Evolutionary conservation across 345 rosid genomes (phyloP).

Genomic region (Hirschfeldia incana): DNA sequence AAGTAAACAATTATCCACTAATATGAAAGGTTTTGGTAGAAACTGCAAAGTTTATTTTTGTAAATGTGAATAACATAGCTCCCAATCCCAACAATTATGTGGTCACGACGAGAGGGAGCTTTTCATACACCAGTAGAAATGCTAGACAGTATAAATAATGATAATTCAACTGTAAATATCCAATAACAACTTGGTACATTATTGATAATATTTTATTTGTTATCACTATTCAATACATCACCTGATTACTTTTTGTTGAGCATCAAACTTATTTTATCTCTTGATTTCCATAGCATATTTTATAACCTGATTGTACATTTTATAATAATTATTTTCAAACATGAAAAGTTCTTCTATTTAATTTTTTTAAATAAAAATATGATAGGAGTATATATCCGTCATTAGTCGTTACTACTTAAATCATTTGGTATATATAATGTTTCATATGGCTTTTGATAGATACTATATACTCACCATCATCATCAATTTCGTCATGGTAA

Average conservation of each 20-base stretch:
- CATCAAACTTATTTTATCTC: not conserved
- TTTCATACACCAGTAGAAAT: conserved; percentile 13
- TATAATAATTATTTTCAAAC: not conserved
- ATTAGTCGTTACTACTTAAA: not conserved
- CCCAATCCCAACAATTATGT: conserved; percentile 27
- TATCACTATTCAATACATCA: not conserved
- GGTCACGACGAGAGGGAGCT: conserved; percentile 32
- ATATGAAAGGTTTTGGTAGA: not conserved
- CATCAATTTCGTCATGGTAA: not conserved
- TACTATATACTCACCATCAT: not conserved
- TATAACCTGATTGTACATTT: not conserved
- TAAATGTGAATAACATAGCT: conserved; percentile 22
- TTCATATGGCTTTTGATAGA: not conserved
- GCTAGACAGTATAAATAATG: not conserved
- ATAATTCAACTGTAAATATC: not conserved
- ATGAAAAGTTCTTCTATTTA: not conserved
- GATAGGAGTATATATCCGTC: not conserved
- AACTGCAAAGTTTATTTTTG: not conserved
- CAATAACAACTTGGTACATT: not conserved
- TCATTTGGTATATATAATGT: not conserved
- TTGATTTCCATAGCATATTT: not conserved
- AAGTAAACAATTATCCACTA: not conserved
- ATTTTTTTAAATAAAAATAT: not conserved
- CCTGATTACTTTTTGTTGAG: not conserved
- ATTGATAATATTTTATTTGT: not conserved